phyloP scores from a whole-genome alignment of 768 basidiomycete species.

The Dendrothele bispora region DNA sequence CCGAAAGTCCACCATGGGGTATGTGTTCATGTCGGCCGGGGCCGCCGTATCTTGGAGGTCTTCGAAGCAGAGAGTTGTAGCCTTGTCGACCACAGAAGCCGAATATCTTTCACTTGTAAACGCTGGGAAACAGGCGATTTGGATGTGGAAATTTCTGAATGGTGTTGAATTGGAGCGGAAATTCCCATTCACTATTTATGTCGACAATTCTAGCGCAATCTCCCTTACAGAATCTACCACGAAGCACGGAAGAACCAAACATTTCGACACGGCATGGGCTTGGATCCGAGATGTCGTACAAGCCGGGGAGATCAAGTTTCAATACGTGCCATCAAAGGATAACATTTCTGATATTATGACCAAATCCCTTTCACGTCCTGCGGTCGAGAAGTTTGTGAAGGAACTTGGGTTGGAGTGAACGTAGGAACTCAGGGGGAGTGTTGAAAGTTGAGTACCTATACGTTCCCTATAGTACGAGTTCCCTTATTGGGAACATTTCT shows the following conservation, averaged over 20 bases:
- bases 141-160: conserved; percentile 24
- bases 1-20: conserved; percentile 31
- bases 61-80: conserved; percentile 29
- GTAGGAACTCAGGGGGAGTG: neutral
- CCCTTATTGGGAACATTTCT: too few relatives aligned
- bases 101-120: conserved; percentile 31
- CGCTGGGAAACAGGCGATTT: conserved; percentile 23
- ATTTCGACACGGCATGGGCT: conserved; percentile 30
- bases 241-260: conserved; percentile 26
- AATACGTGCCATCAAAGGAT: conserved; percentile 5
- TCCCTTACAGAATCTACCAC: conserved; percentile 24
- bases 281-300: conserved; percentile 11
- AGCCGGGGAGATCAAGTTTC: conserved; percentile 3
- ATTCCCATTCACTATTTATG: conserved; percentile 12
- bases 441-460: neutral
- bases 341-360: conserved; percentile 12
- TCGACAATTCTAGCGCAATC: conserved; percentile 29
- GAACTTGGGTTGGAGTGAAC: neutral
- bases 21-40: conserved; percentile 26
- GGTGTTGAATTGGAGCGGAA: conserved; percentile 17
- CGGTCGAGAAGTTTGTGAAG: neutral
- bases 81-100: conserved; percentile 34
- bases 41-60: conserved; percentile 33
- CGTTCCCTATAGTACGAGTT: too few relatives aligned
- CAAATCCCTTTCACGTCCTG: conserved; percentile 10